Evolutionary conservation across 495 filamentous ascomycete species (phyloP), one percentile per base, ranked within the genome.

Genomic region (Pseudomonodictys pantanalensis): DNA sequence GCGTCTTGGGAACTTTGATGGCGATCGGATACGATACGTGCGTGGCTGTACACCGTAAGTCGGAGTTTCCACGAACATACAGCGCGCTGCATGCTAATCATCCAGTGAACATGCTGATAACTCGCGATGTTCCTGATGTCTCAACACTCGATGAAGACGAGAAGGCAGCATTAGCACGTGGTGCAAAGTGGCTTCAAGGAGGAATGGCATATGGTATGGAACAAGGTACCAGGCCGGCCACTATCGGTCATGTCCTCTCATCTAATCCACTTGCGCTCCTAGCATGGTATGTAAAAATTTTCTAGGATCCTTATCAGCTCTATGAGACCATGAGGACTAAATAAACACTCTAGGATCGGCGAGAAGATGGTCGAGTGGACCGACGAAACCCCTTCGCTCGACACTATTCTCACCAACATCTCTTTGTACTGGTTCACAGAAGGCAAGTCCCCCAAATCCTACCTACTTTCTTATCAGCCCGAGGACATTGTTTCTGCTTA

Each of bases 311-410:
- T 29, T 22, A n/a, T n/a, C n/a, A n/a, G n/a, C n/a, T 1, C 20
- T 35, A 48, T 5, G 26, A 15, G 24, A 23, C 29, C 5, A 28
- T 7, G 41, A 18, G 2, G 42, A 8, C 8, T 17, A 7, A 25
- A 23, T 17, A 29, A 48, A 26, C 17, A 9, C 26, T 29, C 25
- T 53, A 83, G 81, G 83, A 71, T 86, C 47, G 85, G 82, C 20
- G 86, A 89, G 69, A 89, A 90, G 64, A 81, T 83, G 62, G 59
- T 86, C 18, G 78, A 80, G 41, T 88, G 86, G 86, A 73, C 75
- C 4, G 84, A 88, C 55, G 70, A 72, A 1, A 70, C 78, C 5
- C 76, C 83, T 1, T 45, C 75, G 5, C 51, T 80, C 2, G 73
- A 86, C 18, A 76, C 71, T 5, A 85, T 90, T 29, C 74, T 88